These are phyloP conservation scores for Phyllosticta paracitricarpa DNA, from an alignment of 2,329 filamentous ascomycete species.

Conservation along the genomic window DNA sequence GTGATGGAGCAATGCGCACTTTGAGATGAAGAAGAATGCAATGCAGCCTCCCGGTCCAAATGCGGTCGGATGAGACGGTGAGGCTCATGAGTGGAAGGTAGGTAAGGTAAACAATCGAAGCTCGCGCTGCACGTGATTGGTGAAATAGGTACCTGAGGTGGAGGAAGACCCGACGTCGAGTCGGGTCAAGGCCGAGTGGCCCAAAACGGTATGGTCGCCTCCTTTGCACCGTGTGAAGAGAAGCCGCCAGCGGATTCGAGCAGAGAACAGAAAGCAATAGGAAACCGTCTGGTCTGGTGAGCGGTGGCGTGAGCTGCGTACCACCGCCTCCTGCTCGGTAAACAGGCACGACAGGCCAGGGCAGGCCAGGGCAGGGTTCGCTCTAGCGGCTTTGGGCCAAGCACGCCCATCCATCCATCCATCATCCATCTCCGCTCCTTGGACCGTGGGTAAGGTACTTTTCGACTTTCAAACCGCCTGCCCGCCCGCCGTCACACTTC, in stretches of 20 bases:
- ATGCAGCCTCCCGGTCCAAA: background rate
- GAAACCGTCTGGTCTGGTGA: background rate
- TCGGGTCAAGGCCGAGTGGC: background rate
- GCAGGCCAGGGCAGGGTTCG: slow-evolving; percentile 1
- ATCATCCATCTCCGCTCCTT: slow-evolving; percentile 10
- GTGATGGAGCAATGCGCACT: background rate
- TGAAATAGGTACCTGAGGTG: too few species aligned
- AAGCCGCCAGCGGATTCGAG: background rate
- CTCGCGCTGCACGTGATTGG: background rate
- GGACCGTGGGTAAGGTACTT: background rate
- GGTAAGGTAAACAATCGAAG: background rate
- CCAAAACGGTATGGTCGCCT: background rate
- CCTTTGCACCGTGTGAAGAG: background rate
- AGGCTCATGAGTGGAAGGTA: background rate
- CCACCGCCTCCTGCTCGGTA: background rate
- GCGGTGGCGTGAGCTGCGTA: slow-evolving; percentile 8
- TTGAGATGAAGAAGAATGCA: background rate
- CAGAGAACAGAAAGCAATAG: background rate
- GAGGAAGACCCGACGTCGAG: background rate
- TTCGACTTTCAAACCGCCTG: slow-evolving; percentile 1
- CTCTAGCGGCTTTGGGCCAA: slow-evolving; percentile 8
- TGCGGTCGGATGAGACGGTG: background rate
- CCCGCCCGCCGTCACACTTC: background rate
- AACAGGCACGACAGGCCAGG: background rate
- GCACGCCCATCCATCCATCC: slow-evolving; percentile 3